Percentiles rank a stretch among this genome's conserved stretches.
phyloP scores from a whole-genome alignment of 2,329 filamentous ascomycete genomes.

The Cyphellophora europaea region DNA sequence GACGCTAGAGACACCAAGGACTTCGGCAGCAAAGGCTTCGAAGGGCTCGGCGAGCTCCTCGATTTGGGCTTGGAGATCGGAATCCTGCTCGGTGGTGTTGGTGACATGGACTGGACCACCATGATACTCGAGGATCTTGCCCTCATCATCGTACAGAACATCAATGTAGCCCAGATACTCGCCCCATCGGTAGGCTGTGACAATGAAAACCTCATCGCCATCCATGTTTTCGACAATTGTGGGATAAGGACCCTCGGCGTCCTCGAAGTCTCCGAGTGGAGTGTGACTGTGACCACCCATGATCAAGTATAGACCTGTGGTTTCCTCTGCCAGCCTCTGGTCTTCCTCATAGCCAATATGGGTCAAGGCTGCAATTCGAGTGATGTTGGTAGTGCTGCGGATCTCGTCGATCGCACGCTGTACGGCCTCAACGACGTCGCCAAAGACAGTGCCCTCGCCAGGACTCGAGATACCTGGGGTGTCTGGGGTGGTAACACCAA shows the following conservation, averaged over 20 bases:
- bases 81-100: constrained; percentile 4
- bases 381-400: constrained; percentile 4
- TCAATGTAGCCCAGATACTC: constrained; percentile 7
- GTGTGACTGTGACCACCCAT: constrained; percentile 7
- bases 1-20: constrained; percentile 1
- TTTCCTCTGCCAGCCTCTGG: constrained; percentile 2
- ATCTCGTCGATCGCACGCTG: constrained; percentile 3
- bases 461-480: constrained; percentile 3
- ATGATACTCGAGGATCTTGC: constrained; percentile 5
- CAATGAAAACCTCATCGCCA: constrained; percentile 5
- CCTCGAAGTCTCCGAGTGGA: constrained; percentile 3
- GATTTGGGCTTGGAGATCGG: constrained; percentile 3
- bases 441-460: constrained; percentile 2
- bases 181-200: constrained; percentile 6
- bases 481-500: constrained; percentile 3
- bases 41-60: constrained; percentile 2
- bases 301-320: constrained; percentile 5
- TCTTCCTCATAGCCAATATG: constrained; percentile 6
- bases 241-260: constrained; percentile 4
- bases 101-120: constrained; percentile 5
- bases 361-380: constrained; percentile 4
- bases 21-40: constrained; percentile 3
- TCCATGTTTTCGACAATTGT: constrained; percentile 5
- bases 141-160: constrained; percentile 3
- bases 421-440: constrained; percentile 2